Conservation (phyloP, 805 yeast genomes). For the Wickerhamomyces canadensis region DNA sequence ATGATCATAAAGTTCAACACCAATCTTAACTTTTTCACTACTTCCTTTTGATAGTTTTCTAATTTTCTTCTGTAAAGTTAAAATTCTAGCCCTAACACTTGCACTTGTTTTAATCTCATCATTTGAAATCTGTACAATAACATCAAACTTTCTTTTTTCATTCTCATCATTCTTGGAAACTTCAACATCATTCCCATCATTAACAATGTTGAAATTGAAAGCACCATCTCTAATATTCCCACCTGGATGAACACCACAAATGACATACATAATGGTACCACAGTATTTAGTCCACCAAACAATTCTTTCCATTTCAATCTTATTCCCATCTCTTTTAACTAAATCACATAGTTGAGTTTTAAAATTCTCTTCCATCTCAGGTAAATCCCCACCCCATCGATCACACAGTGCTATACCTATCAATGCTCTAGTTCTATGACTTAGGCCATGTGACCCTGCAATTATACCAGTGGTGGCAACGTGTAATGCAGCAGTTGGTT, state of each 20-base stretch:
- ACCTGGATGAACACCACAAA: slow-evolving; percentile 79
- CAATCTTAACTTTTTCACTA: slow-evolving; percentile 45
- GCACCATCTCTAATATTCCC: slow-evolving; percentile 65
- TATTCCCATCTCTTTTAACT: slow-evolving; percentile 40
- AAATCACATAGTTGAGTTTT: slow-evolving; percentile 42
- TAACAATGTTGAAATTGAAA: slow-evolving; percentile 36
- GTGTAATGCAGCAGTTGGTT: slow-evolving; percentile 67
- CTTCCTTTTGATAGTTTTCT: slow-evolving; percentile 48
- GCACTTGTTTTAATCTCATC: slow-evolving; percentile 55
- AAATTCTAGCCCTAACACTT: slow-evolving; percentile 52
- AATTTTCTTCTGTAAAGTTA: slow-evolving; percentile 53
- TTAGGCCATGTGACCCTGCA: slow-evolving; percentile 70
- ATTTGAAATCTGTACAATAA: slow-evolving; percentile 39
- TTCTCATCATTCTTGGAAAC: slow-evolving; percentile 25
- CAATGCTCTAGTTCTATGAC: slow-evolving; percentile 65
- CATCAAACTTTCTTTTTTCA: slow-evolving; percentile 33
- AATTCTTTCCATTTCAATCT: slow-evolving; percentile 38
- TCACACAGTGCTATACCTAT: slow-evolving; percentile 72
- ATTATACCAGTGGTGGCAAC: slow-evolving; percentile 71
- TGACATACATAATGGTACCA: slow-evolving; percentile 70
- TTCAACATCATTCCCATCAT: slow-evolving; percentile 24
- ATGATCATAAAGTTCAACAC: slow-evolving; percentile 38
- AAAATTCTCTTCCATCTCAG: slow-evolving; percentile 45
- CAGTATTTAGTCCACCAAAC: slow-evolving; percentile 72
- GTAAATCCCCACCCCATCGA: slow-evolving; percentile 78